Percentiles rank a stretch among this genome's conserved stretches.
Evolutionary conservation across 176 grass and related monocot genomes (phyloP).

Genomic region (Thalia dealbata): DNA sequence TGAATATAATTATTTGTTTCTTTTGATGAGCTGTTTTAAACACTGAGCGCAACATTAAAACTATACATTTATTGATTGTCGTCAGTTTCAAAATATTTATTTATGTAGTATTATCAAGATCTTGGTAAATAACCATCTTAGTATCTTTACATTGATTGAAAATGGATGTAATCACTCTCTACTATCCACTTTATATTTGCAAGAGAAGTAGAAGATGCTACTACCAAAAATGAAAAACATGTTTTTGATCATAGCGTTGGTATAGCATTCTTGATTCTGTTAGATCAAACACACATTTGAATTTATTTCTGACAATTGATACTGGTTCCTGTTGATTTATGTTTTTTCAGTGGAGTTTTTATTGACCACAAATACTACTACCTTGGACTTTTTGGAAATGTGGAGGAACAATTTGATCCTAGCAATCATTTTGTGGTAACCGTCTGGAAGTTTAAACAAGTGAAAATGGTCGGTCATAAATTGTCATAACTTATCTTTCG

Average conservation of each 20-base stretch:
- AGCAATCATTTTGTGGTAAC: constrained; percentile 86
- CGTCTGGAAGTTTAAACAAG: background rate
- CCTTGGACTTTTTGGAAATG: constrained; percentile 52
- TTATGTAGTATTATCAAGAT: background rate
- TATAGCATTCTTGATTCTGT: background rate
- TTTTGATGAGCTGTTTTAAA: background rate
- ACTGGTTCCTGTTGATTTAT: constrained; percentile 24
- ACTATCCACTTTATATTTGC: background rate
- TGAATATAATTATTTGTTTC: no score
- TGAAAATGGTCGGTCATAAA: background rate
- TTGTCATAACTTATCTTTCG: background rate
- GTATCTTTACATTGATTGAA: background rate
- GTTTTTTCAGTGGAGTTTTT: constrained; percentile 86
- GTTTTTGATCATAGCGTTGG: background rate
- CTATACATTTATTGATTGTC: background rate
- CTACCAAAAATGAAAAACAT: background rate
- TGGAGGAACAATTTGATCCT: constrained; percentile 90
- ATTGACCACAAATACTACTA: constrained; percentile 93
- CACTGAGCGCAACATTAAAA: background rate
- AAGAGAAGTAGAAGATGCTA: background rate
- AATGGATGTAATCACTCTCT: background rate
- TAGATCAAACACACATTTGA: background rate
- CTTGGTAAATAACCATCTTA: background rate
- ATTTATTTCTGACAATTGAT: constrained; percentile 7
- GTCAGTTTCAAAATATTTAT: background rate